A percentile compares a stretch with the other conserved stretches of the same genome.
These are phyloP conservation scores for Carex scoparia DNA, from an alignment of 176 grass and related monocot species.

Conservation along the genomic window DNA sequence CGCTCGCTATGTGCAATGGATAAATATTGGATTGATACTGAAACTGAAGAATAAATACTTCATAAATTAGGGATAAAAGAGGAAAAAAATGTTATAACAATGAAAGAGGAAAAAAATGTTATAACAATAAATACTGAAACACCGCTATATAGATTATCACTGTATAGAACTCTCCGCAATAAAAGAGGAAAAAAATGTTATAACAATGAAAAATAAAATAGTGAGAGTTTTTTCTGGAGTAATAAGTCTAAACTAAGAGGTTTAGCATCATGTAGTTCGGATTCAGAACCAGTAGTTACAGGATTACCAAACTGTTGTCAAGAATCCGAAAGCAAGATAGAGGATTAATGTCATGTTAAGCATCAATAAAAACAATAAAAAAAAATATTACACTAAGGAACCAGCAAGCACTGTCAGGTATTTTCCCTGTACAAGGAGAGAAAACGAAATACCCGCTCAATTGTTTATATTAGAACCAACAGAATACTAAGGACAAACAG, in stretches of 20 bases:
- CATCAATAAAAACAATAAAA: neutral
- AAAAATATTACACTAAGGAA: neutral
- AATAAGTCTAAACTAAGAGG: neutral
- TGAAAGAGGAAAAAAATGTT: no score
- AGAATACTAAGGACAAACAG: no score
- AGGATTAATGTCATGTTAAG: neutral
- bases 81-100: no score
- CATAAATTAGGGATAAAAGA: no score
- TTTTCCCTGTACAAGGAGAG: slow-evolving; percentile 1
- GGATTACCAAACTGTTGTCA: neutral
- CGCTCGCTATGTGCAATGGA: no score
- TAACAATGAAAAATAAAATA: neutral
- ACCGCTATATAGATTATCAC: no score
- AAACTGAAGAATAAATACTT: no score
- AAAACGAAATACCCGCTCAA: slow-evolving; percentile 61
- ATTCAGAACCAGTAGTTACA: neutral
- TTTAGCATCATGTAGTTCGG: neutral
- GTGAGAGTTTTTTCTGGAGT: no score
- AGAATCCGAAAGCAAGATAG: neutral
- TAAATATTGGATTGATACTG: no score
- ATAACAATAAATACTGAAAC: no score
- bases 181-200: neutral
- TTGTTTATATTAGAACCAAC: no score
- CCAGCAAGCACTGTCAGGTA: neutral
- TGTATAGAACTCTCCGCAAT: slow-evolving; percentile 49